A percentile compares a stretch with the other conserved stretches of the same genome.
phyloP scores from a whole-genome alignment of 2,329 filamentous ascomycete species.

The Calonectria hawksworthii region DNA sequence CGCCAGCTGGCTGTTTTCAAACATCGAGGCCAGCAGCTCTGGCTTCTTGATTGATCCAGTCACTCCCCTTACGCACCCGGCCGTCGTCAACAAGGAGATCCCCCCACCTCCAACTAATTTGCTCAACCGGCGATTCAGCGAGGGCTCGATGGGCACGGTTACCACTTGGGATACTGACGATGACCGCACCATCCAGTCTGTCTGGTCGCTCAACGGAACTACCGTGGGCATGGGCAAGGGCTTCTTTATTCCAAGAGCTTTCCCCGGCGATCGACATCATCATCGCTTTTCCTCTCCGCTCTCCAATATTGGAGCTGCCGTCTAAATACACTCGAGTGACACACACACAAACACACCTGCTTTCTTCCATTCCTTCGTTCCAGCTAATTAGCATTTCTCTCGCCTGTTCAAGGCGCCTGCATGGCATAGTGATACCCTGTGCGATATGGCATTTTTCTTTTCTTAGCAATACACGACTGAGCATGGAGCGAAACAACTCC shows the following conservation, averaged over 20 bases:
- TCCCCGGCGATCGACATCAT: neutral
- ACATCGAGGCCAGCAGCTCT: neutral
- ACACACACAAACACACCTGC: neutral
- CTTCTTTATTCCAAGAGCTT: neutral
- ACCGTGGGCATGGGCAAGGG: neutral
- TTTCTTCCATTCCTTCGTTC: neutral
- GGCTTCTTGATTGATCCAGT: neutral
- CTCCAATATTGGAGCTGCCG: neutral
- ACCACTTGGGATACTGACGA: neutral
- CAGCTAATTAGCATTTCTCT: neutral
- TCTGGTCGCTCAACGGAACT: neutral
- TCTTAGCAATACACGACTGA: neutral
- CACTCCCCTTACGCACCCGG: neutral
- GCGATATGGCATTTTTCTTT: neutral
- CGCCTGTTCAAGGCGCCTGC: neutral
- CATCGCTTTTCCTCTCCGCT: neutral
- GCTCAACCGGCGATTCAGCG: neutral
- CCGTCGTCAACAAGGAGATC: neutral
- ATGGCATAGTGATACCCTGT: constrained; percentile 8
- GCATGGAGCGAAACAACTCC: neutral
- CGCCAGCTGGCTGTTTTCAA: neutral
- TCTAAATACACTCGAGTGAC: neutral
- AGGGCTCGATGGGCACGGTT: neutral
- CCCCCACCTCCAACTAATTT: neutral
- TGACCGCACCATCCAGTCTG: neutral